A percentile compares a stretch with the other conserved stretches of the same genome.
These are phyloP conservation scores for Fomitopsis serialis DNA, from an alignment of 768 basidiomycete species.

Conservation along the genomic window DNA sequence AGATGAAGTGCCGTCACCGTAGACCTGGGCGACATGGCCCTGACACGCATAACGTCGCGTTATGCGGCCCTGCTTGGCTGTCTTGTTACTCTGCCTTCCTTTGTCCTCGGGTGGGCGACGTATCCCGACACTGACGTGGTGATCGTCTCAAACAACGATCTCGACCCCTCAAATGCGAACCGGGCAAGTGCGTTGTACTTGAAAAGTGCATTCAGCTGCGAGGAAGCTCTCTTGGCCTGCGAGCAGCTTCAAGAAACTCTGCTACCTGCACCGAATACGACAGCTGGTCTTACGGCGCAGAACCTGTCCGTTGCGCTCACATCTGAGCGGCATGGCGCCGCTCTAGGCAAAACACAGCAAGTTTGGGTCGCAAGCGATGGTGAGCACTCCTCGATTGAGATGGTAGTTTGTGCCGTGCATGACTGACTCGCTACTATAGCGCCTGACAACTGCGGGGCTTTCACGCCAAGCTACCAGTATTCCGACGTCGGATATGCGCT, in stretches of 20 bases:
- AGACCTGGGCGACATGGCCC: no score
- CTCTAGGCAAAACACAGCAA: background rate
- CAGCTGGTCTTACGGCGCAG: background rate
- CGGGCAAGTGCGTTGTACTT: constrained; percentile 3
- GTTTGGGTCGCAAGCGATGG: background rate
- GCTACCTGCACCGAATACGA: background rate
- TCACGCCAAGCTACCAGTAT: constrained; percentile 2
- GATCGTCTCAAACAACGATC: constrained; percentile 6
- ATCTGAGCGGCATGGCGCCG: constrained; percentile 2
- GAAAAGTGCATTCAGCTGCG: background rate
- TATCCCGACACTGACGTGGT: constrained; percentile 6
- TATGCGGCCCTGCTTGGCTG: background rate
- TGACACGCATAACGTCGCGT: no score
- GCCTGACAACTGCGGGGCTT: background rate
- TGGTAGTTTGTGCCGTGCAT: no score
- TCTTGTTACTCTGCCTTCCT: background rate
- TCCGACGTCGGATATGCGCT: background rate
- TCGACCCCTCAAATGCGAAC: constrained; percentile 2
- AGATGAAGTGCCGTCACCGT: no score
- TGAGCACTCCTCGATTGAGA: background rate
- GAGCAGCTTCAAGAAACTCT: constrained; percentile 3
- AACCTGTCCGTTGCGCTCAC: constrained; percentile 1
- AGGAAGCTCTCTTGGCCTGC: background rate
- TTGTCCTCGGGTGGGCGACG: background rate
- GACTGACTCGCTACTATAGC: background rate